Base-by-base conservation (phyloP, 192 early-diverging fungal genomes). In the Backusella tuberculispora region DNA sequence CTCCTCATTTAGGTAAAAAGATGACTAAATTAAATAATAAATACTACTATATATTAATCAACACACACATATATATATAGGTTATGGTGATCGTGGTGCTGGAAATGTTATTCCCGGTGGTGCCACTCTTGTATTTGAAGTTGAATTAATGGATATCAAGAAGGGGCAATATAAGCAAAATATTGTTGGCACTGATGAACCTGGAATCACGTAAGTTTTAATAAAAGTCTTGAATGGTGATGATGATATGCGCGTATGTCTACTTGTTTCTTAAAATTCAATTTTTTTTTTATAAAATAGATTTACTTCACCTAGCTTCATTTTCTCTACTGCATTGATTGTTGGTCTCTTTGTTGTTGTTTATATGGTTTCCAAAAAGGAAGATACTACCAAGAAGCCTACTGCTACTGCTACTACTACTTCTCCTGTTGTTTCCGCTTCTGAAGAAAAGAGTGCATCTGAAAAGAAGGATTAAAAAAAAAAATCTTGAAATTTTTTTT, bases 21-120 rank as follows among this genome's bases (percentile, higher is more conserved):
- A 14, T 47, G 19, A 34, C 37, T n/a, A 67, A 0, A 6, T 14
- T 45, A 8, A 34, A 19, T 38, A 63, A 7, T 15, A 21, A 5
- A 14, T 19, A 6, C 2, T 0, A 41, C 2, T 19, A n/a, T 41
- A 40, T 42, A 40, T 66, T 50, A 9, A 14, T 17, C 19, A n/a
- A 50, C 1, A 19, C 17, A 10, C 26, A 44, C 3, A 21, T 37
- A 9, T 37, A 15, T 29, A 12, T 83, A 83, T 73, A 89, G 90
- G 87, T 45, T 96, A 98, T 72, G 95, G 96, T 70, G 88, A 87
- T 47, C 82, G 90, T 34, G 94, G 94, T 63, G 83, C 90, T 56
- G 89, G 90, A 14, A 89, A 89, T 24, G 84, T 91, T 47, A 98
- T 98, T 71, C 97, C 97, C 17, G 85, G 90, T 72, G 91, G 92